A percentile compares a stretch with the other conserved stretches of the same genome.
Evolutionary conservation across 2,329 filamentous ascomycete species (phyloP).

Genomic region (Penicillium hordei): DNA sequence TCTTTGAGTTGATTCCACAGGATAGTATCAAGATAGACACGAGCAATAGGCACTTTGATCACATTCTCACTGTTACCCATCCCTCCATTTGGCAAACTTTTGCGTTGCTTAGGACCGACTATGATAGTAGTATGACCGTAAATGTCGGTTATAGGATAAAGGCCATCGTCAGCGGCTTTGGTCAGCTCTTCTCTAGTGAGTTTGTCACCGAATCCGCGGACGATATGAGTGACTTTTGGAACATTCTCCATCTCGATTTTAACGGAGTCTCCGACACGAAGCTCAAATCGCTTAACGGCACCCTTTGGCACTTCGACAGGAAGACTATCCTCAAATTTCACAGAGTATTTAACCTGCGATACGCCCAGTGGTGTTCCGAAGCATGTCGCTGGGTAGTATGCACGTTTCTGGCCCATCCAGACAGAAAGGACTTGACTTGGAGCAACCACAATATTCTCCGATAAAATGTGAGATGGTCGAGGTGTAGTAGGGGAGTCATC

Average conservation of each 20-base stretch:
- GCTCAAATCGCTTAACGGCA: constrained; percentile 46
- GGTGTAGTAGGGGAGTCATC: constrained; percentile 17
- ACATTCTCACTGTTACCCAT: constrained; percentile 30
- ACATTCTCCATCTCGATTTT: constrained; percentile 47
- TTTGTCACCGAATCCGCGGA: constrained; percentile 44
- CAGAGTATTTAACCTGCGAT: constrained; percentile 44
- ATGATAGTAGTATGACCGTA: constrained; percentile 45
- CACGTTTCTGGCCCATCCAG: constrained; percentile 56
- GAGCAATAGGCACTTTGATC: constrained; percentile 46
- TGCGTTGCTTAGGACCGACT: constrained; percentile 44
- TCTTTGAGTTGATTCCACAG: constrained; percentile 49
- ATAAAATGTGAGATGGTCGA: constrained; percentile 5
- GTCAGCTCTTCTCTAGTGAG: constrained; percentile 30
- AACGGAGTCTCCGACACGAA: constrained; percentile 47
- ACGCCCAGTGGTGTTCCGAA: constrained; percentile 46
- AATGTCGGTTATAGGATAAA: constrained; percentile 42
- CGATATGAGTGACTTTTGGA: constrained; percentile 46
- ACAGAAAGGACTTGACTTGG: constrained; percentile 58
- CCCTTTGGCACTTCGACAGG: constrained; percentile 42
- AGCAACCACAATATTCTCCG: constrained; percentile 33
- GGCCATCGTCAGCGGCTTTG: constrained; percentile 25
- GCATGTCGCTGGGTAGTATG: constrained; percentile 63
- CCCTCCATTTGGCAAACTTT: constrained; percentile 39
- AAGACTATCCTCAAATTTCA: constrained; percentile 48
- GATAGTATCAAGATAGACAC: constrained; percentile 49